Conservation (phyloP, 2,329 filamentous ascomycete species). For the Penicillium decumbens region DNA sequence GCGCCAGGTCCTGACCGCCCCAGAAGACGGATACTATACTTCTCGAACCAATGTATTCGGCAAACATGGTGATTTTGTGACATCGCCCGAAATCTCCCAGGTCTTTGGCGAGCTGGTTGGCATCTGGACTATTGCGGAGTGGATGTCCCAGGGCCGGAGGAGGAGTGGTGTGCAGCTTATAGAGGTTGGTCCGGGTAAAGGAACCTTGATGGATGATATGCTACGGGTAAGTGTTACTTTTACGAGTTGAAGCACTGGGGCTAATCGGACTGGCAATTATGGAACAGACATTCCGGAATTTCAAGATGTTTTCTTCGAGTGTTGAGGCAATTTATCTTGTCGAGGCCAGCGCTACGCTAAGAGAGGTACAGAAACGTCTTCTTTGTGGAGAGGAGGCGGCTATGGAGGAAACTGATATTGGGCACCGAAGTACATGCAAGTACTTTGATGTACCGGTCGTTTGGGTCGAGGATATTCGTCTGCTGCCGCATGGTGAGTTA, state of each 20-base stretch:
- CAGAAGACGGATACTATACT: conserved; percentile 91
- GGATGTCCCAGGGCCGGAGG: conserved; percentile 81
- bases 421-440: conserved; percentile 70
- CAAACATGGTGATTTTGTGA: conserved; percentile 90
- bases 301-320: conserved; percentile 68
- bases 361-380: conserved; percentile 70
- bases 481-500: conserved; percentile 64
- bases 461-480: conserved; percentile 85
- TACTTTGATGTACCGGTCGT: conserved; percentile 69
- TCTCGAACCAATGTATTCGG: conserved; percentile 75
- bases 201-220: conserved; percentile 96
- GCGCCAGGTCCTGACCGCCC: conserved; percentile 95
- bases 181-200: conserved; percentile 88
- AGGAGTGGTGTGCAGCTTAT: conserved; percentile 76
- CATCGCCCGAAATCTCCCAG: conserved; percentile 94
- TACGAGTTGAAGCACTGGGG: neutral
- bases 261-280: neutral
- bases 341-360: conserved; percentile 79
- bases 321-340: conserved; percentile 90
- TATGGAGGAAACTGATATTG: conserved; percentile 66
- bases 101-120: conserved; percentile 92
- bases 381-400: conserved; percentile 69
- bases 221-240: conserved; percentile 60
- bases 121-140: conserved; percentile 93
- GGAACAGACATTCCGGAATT: conserved; percentile 71